A percentile compares a stretch with the other conserved stretches of the same genome.
These are phyloP conservation scores for Euptelea pleiosperma DNA, from an alignment of 164 flowering plant genomes.

Conservation along the genomic window DNA sequence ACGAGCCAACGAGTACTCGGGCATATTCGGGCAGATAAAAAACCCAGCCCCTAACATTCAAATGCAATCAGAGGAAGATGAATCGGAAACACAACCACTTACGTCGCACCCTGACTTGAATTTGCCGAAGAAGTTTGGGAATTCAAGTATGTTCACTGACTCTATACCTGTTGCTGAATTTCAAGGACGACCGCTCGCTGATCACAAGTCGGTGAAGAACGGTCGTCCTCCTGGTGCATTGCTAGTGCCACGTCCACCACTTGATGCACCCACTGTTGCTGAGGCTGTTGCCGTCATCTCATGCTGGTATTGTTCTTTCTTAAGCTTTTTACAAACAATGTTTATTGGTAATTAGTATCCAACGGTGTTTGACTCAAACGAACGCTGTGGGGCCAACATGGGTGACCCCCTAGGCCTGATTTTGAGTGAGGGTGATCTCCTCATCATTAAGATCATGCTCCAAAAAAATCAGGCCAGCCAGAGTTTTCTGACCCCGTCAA, in stretches of 20 bases:
- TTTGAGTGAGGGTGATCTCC: too few species aligned
- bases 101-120: slow-evolving; percentile 55
- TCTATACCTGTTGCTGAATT: slow-evolving; percentile 81
- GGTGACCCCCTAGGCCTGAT: too few species aligned
- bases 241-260: slow-evolving; percentile 53
- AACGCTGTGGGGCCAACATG: too few species aligned
- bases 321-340: too few species aligned
- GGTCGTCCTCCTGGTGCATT: slow-evolving; percentile 92
- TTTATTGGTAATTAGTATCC: too few species aligned
- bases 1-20: slow-evolving; percentile 58
- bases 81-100: slow-evolving; percentile 50
- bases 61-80: slow-evolving; percentile 29
- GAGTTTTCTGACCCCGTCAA: too few species aligned
- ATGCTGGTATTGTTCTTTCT: slow-evolving; percentile 91
- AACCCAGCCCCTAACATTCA: slow-evolving; percentile 21
- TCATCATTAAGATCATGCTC: too few species aligned
- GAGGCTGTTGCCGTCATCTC: slow-evolving; percentile 92
- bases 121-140: slow-evolving; percentile 69
- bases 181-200: slow-evolving; percentile 89
- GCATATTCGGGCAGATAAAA: slow-evolving; percentile 57
- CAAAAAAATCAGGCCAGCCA: too few species aligned
- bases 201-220: slow-evolving; percentile 66
- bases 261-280: slow-evolving; percentile 89
- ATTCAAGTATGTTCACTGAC: slow-evolving; percentile 61
- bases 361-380: too few species aligned